Evolutionary conservation across 257 asterid genomes (phyloP).

Genomic region (Solanum arcanum): DNA sequence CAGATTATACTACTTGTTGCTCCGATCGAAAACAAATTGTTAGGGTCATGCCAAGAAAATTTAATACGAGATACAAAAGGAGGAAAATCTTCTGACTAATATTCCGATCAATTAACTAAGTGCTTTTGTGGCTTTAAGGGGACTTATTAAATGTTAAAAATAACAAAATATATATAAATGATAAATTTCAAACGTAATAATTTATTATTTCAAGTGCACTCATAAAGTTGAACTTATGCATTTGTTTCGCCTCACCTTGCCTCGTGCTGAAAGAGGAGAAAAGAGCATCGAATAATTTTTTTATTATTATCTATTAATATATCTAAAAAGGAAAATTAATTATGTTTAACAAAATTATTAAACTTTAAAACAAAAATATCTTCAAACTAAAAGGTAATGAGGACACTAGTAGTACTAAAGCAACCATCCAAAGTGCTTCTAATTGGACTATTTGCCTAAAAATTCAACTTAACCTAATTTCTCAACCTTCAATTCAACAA

Average conservation of each 20-base stretch:
- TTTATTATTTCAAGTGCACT: not conserved
- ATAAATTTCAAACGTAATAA: not conserved
- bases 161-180: not conserved
- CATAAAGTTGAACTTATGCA: not conserved
- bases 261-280: not conserved
- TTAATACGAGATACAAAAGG: not conserved
- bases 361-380: not conserved
- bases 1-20: not conserved
- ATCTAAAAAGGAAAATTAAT: not conserved
- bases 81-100: no score
- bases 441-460: not conserved
- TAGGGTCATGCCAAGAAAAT: not conserved
- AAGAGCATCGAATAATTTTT: not conserved
- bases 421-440: conserved; percentile 13
- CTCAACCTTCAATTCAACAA: not conserved
- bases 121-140: not conserved
- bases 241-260: not conserved
- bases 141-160: not conserved
- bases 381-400: not conserved
- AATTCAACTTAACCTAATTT: not conserved
- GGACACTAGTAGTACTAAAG: not conserved
- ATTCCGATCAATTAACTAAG: not conserved
- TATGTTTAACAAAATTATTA: not conserved
- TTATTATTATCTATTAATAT: not conserved
- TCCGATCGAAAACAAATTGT: not conserved